These are phyloP conservation scores for Potentilla sterilis DNA, from an alignment of 306 rosid genomes.

Conservation along the genomic window DNA sequence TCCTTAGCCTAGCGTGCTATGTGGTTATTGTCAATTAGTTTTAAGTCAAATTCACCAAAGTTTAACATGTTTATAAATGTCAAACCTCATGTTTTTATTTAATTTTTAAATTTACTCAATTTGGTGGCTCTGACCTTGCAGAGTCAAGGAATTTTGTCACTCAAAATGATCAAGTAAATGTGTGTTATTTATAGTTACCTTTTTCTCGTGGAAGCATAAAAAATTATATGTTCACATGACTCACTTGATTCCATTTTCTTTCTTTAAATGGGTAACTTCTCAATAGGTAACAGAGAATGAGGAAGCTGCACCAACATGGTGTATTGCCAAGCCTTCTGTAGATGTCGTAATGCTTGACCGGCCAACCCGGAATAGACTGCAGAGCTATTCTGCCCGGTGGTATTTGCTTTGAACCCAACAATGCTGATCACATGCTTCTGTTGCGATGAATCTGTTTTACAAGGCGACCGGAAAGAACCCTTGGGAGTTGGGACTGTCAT, in stretches of 20 bases:
- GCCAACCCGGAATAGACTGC: background rate
- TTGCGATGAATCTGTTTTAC: conserved; percentile 23
- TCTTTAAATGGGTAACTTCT: background rate
- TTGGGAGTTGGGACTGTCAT: conserved; percentile 27
- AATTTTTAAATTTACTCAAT: background rate
- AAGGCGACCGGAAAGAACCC: conserved; percentile 19
- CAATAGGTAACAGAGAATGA: background rate
- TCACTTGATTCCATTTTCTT: background rate
- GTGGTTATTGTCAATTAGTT: too few relatives aligned
- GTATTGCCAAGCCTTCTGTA: conserved; percentile 2
- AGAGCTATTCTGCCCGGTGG: background rate
- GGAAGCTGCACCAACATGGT: background rate
- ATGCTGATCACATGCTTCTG: conserved; percentile 8
- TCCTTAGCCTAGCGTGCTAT: too few relatives aligned
- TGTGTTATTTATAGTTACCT: background rate
- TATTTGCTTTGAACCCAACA: background rate
- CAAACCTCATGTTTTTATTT: background rate
- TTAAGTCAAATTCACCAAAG: too few relatives aligned
- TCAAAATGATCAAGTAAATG: background rate
- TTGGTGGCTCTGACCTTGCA: background rate
- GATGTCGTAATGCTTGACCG: background rate
- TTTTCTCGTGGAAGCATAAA: background rate
- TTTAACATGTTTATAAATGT: too few relatives aligned
- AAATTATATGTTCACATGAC: background rate
- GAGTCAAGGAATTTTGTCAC: background rate